A percentile compares a stretch with the other conserved stretches of the same genome.
These are phyloP conservation scores for Pseudopithomyces chartarum DNA, from an alignment of 2,329 filamentous ascomycete genomes.

Conservation along the genomic window DNA sequence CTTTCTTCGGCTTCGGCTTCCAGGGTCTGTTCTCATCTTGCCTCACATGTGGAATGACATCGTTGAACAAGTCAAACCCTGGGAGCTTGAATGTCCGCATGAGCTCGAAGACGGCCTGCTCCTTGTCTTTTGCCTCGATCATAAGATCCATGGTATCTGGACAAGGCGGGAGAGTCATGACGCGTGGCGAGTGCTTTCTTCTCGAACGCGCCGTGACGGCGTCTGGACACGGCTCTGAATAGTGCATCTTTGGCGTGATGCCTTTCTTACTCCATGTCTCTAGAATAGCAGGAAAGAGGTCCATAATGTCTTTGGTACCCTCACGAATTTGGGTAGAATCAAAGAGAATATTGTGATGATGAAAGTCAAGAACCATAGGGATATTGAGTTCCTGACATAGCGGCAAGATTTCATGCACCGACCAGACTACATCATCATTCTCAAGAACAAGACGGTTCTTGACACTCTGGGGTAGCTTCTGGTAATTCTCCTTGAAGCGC, in stretches of 20 bases:
- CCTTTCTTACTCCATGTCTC: slow-evolving; percentile 83
- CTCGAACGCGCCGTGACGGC: slow-evolving; percentile 79
- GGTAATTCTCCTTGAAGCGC: slow-evolving; percentile 79
- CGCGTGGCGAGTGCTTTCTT: slow-evolving; percentile 83
- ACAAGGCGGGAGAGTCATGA: slow-evolving; percentile 81
- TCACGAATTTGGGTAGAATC: slow-evolving; percentile 74
- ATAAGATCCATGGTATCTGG: slow-evolving; percentile 88
- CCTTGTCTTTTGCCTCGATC: slow-evolving; percentile 98
- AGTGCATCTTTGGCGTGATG: slow-evolving; percentile 96
- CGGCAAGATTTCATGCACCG: slow-evolving; percentile 87
- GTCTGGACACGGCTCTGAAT: slow-evolving; percentile 78
- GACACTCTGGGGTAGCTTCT: slow-evolving; percentile 66
- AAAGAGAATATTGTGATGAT: slow-evolving; percentile 95
- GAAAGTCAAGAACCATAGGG: slow-evolving; percentile 87
- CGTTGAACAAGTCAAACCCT: slow-evolving; percentile 74
- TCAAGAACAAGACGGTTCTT: slow-evolving; percentile 86
- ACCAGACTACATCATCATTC: slow-evolving; percentile 93
- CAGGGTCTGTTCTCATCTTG: slow-evolving; percentile 71
- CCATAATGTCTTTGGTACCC: slow-evolving; percentile 80
- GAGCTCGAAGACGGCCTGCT: slow-evolving; percentile 92
- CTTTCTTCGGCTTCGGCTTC: slow-evolving; percentile 47
- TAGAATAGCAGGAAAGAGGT: slow-evolving; percentile 75
- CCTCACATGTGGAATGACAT: slow-evolving; percentile 77
- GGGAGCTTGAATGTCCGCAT: slow-evolving; percentile 88
- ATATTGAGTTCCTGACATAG: slow-evolving; percentile 94